Conservation (phyloP, 2,329 filamentous ascomycete species). For the Cadophora sp. region DNA sequence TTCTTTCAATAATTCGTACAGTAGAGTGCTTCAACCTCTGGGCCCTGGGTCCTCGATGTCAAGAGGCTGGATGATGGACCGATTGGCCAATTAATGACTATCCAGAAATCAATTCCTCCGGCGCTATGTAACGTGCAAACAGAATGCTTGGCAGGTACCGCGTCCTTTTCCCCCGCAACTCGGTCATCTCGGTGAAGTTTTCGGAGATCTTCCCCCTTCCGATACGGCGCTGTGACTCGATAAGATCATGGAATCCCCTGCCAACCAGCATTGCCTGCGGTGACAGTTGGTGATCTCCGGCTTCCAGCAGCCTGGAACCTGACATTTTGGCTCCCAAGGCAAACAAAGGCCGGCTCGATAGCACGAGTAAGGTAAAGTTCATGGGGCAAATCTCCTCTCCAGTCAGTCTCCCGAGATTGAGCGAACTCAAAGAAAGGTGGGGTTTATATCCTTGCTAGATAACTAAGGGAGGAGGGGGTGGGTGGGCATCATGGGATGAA, state of each 20-base stretch:
- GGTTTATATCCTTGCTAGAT: not conserved
- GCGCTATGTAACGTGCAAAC: conserved; percentile 14
- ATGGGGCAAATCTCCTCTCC: not conserved
- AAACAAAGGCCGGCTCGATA: not conserved
- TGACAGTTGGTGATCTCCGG: conserved; percentile 5
- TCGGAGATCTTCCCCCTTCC: conserved; percentile 10
- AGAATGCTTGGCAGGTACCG: not conserved
- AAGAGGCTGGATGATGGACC: conserved; percentile 13
- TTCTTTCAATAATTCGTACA: too few relatives aligned
- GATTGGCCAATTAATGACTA: not conserved
- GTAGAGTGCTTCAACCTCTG: not conserved
- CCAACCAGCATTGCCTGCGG: conserved; percentile 2
- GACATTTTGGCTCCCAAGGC: not conserved
- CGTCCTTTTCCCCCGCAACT: not conserved
- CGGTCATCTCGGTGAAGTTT: conserved; percentile 12
- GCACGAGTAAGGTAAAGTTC: conserved; percentile 12
- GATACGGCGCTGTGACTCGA: not conserved
- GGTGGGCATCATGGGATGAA: conserved; percentile 1
- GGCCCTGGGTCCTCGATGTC: not conserved
- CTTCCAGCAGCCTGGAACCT: conserved; percentile 5
- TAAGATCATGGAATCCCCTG: conserved; percentile 4
- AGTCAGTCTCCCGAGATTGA: not conserved
- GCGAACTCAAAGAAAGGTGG: conserved; percentile 6
- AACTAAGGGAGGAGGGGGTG: conserved; percentile 7
- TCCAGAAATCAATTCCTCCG: conserved; percentile 1